These are phyloP conservation scores for Paramecium tetraurelia DNA, from an alignment of 73 alveolate species.

Conservation along the genomic window DNA sequence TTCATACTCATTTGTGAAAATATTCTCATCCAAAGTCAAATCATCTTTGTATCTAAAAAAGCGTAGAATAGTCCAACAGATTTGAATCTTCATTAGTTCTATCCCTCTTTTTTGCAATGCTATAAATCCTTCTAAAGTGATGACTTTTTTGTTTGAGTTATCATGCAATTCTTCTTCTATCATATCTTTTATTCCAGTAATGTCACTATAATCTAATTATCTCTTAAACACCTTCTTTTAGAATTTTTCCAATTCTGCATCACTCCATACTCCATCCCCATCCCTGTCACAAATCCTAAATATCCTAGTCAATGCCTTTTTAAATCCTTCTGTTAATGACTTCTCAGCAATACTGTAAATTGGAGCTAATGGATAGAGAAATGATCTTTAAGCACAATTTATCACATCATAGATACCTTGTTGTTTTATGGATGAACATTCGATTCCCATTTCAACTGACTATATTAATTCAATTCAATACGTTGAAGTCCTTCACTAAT, in stretches of 20 bases:
- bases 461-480: background rate
- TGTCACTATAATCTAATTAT: slow-evolving; percentile 32
- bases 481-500: slow-evolving; percentile 2
- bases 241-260: slow-evolving; percentile 46
- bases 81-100: slow-evolving; percentile 56
- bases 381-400: slow-evolving; percentile 62
- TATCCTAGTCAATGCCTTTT: slow-evolving; percentile 58
- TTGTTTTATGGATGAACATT: slow-evolving; percentile 23
- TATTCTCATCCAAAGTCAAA: slow-evolving; percentile 30
- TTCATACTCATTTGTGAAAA: slow-evolving; percentile 38
- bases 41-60: slow-evolving; percentile 52
- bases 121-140: slow-evolving; percentile 57
- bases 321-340: slow-evolving; percentile 39
- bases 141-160: background rate
- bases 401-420: slow-evolving; percentile 51
- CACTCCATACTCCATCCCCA: slow-evolving; percentile 58
- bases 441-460: slow-evolving; percentile 62
- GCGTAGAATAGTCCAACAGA: slow-evolving; percentile 59
- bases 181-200: slow-evolving; percentile 55
- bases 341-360: slow-evolving; percentile 34
- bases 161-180: slow-evolving; percentile 42
- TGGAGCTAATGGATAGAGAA: slow-evolving; percentile 55
- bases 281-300: slow-evolving; percentile 59
- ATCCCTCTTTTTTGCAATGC: slow-evolving; percentile 55
- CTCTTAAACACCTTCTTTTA: slow-evolving; percentile 49